These are phyloP conservation scores for Hortiboletus flavorubellus DNA, from an alignment of 768 basidiomycete species.

Conservation along the genomic window DNA sequence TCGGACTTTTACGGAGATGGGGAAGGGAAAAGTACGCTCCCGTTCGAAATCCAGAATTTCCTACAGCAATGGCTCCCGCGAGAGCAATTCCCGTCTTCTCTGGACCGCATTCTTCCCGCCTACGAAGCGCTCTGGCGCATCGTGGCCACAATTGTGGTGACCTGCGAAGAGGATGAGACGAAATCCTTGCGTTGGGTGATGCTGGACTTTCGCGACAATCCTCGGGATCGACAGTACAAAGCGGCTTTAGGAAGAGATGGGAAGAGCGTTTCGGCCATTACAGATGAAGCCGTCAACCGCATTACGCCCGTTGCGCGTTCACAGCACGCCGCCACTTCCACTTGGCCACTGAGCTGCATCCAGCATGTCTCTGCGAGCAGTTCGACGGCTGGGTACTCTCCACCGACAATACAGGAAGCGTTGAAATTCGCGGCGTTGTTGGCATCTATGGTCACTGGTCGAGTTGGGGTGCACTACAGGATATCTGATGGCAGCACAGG, in stretches of 20 bases:
- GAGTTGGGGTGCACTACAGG: conserved; percentile 27
- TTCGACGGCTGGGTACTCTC: conserved; percentile 22
- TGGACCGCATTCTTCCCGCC: conserved; percentile 53
- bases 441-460: conserved; percentile 40
- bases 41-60: conserved; percentile 32
- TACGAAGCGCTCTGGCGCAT: conserved; percentile 67
- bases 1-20: conserved; percentile 42
- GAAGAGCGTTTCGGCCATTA: conserved; percentile 21
- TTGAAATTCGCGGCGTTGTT: conserved; percentile 50
- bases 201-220: conserved; percentile 35
- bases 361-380: conserved; percentile 1
- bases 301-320: conserved; percentile 19
- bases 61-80: conserved; percentile 41
- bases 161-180: conserved; percentile 25
- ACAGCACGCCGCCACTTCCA: background rate
- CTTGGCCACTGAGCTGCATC: conserved; percentile 16
- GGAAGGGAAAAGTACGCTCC: conserved; percentile 22
- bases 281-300: conserved; percentile 13
- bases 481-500: conserved; percentile 27
- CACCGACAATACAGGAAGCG: conserved; percentile 46
- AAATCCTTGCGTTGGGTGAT: conserved; percentile 30
- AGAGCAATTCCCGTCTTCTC: conserved; percentile 24
- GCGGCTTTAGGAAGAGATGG: conserved; percentile 1
- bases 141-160: conserved; percentile 44
- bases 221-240: conserved; percentile 24